Evolutionary conservation across 1,139 yeast species (phyloP), one percentile per base, ranked within the genome.

Genomic region (Pichia sp.): DNA sequence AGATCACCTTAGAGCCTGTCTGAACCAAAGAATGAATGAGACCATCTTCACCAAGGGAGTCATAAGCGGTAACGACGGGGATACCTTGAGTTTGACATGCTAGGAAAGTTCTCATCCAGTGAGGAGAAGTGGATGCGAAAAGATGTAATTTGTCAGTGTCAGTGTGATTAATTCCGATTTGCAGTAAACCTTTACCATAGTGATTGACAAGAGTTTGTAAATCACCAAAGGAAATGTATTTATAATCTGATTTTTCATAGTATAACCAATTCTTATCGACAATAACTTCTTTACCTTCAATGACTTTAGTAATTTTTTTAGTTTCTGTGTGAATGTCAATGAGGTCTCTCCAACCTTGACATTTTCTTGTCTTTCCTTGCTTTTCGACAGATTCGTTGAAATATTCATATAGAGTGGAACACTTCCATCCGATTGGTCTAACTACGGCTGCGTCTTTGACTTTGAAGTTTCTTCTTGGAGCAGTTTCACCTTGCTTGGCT

Each of bases 51-150:
- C 98, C 98, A 47, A 91, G 69, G 27, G 98, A 88, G 60, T 91
- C 99, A 61, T 91, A 91, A 27, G 98, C 97, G 21, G 99, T 93
- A 30, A 87, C 98, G 44, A 84, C 73, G 18, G 97, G 85, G 43
- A 93, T 77, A 36, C 74, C 64, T 60, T 87, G 95, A 41, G 86
- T 65, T 51, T 75, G 73, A 36, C 84, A 70, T 13, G 88, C 95
- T 47, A 87, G 61, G 47, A 80, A 91, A 28, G 86, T 72, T 62
- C 85, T 85, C 82, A 91, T 73, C 98, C 98, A 91, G 55, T 74
- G 75, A 38, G 76, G 82, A 23, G 94, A 81, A 20, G 96, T 81
- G 23, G 83, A 63, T 25, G 96, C 96, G 62, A 79, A 93, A 38
- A 91, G 71, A 60, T 88, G 96, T 50, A 88, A 58, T 51, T 74